These are phyloP conservation scores for Picea mariana DNA, from an alignment of 83 land plant genomes.

Conservation along the genomic window DNA sequence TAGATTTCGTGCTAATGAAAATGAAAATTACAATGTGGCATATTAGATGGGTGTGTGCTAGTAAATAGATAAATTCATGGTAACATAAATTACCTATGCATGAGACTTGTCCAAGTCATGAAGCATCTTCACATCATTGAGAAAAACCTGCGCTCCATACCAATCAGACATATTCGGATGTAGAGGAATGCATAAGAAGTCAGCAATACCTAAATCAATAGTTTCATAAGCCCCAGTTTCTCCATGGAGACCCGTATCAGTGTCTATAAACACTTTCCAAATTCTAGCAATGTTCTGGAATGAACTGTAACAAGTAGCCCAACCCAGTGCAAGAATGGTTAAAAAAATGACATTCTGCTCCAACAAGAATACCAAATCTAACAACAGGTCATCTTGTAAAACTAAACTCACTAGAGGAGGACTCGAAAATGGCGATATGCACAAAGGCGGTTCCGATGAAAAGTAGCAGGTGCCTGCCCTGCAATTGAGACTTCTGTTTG, in stretches of 20 bases:
- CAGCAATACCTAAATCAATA: background rate
- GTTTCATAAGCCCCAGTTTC: background rate
- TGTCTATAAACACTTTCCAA: conserved; percentile 12
- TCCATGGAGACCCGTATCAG: background rate
- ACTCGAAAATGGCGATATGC: no score
- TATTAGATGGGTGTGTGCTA: no score
- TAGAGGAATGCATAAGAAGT: background rate
- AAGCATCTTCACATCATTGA: background rate
- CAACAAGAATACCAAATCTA: no score
- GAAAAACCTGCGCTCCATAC: background rate
- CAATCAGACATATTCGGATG: conserved; percentile 3
- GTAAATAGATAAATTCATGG: background rate
- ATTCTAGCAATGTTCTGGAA: background rate
- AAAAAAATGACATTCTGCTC: no score
- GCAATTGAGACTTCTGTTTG: no score
- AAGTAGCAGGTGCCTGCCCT: no score
- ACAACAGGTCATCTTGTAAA: no score
- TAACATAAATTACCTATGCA: background rate
- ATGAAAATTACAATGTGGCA: no score
- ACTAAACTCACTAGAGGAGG: no score
- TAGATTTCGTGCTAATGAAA: no score
- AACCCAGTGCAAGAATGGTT: no score
- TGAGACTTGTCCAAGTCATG: conserved; percentile 1
- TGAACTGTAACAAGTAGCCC: background rate
- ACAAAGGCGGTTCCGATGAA: no score